phyloP scores from a whole-genome alignment of 805 yeast species.

The Cyberlindnera mycetangii region DNA sequence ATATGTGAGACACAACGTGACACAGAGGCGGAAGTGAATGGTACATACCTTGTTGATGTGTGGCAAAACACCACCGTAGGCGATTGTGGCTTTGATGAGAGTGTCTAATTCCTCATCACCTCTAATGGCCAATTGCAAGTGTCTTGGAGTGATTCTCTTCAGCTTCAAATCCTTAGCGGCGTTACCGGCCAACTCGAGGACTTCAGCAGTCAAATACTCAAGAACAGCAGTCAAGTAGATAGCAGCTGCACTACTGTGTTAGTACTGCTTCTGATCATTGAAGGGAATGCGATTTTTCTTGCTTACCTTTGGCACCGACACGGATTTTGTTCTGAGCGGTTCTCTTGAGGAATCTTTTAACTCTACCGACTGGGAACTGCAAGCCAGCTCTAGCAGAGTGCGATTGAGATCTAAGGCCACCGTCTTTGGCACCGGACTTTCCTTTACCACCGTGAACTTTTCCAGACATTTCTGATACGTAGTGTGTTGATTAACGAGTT shows the following conservation, averaged over 20 bases:
- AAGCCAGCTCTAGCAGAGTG: slow-evolving; percentile 94
- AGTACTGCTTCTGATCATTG: slow-evolving; percentile 5
- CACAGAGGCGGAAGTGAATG: background rate
- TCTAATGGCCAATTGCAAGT: slow-evolving; percentile 93
- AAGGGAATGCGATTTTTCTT: background rate
- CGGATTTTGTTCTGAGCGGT: slow-evolving; percentile 82
- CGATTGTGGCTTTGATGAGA: slow-evolving; percentile 91
- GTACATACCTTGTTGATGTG: slow-evolving; percentile 30
- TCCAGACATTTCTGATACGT: slow-evolving; percentile 66
- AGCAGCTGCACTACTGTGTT: slow-evolving; percentile 52
- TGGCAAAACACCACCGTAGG: slow-evolving; percentile 97
- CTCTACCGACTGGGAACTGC: slow-evolving; percentile 98
- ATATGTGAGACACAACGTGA: background rate
- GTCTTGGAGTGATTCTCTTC: slow-evolving; percentile 97
- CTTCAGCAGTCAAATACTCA: slow-evolving; percentile 96
- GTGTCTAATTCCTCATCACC: slow-evolving; percentile 97
- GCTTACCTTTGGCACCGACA: slow-evolving; percentile 67
- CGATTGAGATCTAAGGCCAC: slow-evolving; percentile 63
- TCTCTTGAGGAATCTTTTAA: slow-evolving; percentile 90
- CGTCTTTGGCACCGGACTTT: slow-evolving; percentile 80
- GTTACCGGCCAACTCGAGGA: slow-evolving; percentile 95
- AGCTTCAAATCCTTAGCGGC: slow-evolving; percentile 96
- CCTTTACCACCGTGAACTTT: slow-evolving; percentile 98
- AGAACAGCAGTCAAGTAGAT: slow-evolving; percentile 93
- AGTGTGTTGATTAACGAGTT: background rate